phyloP scores from a whole-genome alignment of 441 rosid species.

The Mallotus japonicus region DNA sequence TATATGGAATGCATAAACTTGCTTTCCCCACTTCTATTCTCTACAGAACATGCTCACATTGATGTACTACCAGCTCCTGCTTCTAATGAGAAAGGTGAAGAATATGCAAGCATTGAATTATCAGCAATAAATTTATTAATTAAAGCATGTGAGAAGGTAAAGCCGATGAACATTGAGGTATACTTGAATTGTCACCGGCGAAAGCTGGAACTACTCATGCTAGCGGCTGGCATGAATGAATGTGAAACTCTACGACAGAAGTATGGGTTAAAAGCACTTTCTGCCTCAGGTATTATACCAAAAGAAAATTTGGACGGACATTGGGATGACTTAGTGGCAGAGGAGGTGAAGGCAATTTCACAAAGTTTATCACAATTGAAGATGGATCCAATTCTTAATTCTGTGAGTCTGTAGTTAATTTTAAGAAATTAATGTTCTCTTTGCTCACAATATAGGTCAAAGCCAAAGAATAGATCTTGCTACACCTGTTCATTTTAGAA shows the following conservation, averaged over 20 bases:
- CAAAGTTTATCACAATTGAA: slow-evolving; percentile 62
- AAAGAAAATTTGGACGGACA: slow-evolving; percentile 47
- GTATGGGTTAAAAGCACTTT: slow-evolving; percentile 31
- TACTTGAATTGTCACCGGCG: slow-evolving; percentile 70
- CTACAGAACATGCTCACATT: slow-evolving; percentile 42
- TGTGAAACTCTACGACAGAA: slow-evolving; percentile 39
- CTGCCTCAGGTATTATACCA: slow-evolving; percentile 37
- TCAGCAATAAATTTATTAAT: slow-evolving; percentile 68
- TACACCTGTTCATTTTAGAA: slow-evolving; percentile 1
- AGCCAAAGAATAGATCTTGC: slow-evolving; percentile 6
- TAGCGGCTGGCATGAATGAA: slow-evolving; percentile 52
- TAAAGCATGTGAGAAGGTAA: slow-evolving; percentile 69
- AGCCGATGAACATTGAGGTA: slow-evolving; percentile 58
- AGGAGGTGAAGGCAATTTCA: slow-evolving; percentile 81
- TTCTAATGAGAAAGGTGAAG: slow-evolving; percentile 41
- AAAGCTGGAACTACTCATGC: slow-evolving; percentile 78
- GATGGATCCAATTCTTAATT: slow-evolving; percentile 57
- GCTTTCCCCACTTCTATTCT: slow-evolving; percentile 83
- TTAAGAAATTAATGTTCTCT: slow-evolving; percentile 18
- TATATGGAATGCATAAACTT: slow-evolving; percentile 63
- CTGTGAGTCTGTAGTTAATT: slow-evolving; percentile 53
- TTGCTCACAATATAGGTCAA: slow-evolving; percentile 16
- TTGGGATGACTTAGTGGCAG: slow-evolving; percentile 61
- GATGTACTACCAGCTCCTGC: slow-evolving; percentile 44
- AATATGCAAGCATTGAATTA: slow-evolving; percentile 55